Percentiles rank a stretch among this genome's conserved stretches.
phyloP scores from a whole-genome alignment of 1,139 yeast genomes.

The Hansenula lynferdii region DNA sequence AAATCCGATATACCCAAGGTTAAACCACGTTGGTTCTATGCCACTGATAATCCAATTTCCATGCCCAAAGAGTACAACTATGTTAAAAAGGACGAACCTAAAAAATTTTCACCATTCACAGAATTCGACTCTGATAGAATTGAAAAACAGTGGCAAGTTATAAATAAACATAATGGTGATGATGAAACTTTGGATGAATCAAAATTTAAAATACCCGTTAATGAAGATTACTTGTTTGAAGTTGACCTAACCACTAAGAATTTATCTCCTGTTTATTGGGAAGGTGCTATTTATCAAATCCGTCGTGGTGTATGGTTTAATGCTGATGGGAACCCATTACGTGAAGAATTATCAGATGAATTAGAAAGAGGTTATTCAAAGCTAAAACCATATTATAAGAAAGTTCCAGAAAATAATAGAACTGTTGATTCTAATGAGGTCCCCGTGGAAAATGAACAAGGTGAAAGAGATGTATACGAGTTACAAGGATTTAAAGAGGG shows the following conservation, averaged over 20 bases:
- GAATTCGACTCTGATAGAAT: slow-evolving; percentile 54
- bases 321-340: slow-evolving; percentile 55
- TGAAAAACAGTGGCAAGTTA: slow-evolving; percentile 43
- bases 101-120: slow-evolving; percentile 68
- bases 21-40: slow-evolving; percentile 61
- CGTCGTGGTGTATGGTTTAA: slow-evolving; percentile 86
- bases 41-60: slow-evolving; percentile 67
- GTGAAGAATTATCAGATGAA: slow-evolving; percentile 44
- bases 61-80: slow-evolving; percentile 62
- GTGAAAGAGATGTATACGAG: slow-evolving; percentile 9
- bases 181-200: slow-evolving; percentile 6
- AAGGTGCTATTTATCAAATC: slow-evolving; percentile 80
- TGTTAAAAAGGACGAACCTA: slow-evolving; percentile 42
- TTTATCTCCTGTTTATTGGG: slow-evolving; percentile 78
- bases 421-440: not conserved
- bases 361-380: slow-evolving; percentile 52
- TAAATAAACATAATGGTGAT: slow-evolving; percentile 1
- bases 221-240: slow-evolving; percentile 75
- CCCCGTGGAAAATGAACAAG: slow-evolving; percentile 10
- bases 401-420: slow-evolving; percentile 1
- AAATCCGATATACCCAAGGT: slow-evolving; percentile 8
- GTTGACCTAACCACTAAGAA: slow-evolving; percentile 56
- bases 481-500: slow-evolving; percentile 22
- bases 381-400: slow-evolving; percentile 17
- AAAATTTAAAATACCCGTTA: slow-evolving; percentile 45